Percentiles rank a stretch among this genome's conserved stretches.
These are phyloP conservation scores for Aspergillus felis DNA, from an alignment of 2,329 filamentous ascomycete species.

Conservation along the genomic window DNA sequence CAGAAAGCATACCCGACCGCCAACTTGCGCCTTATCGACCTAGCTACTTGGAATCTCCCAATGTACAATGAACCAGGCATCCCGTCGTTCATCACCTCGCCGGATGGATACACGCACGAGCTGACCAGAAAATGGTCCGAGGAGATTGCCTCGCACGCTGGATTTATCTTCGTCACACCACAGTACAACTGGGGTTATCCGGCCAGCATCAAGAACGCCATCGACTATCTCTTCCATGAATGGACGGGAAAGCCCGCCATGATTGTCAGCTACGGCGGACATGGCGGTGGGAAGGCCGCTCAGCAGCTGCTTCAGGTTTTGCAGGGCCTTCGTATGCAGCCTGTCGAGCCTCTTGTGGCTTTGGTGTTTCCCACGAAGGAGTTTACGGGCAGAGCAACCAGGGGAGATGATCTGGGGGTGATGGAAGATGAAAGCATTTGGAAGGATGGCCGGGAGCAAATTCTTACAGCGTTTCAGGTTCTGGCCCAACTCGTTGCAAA, in stretches of 20 bases:
- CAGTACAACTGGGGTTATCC: constrained; percentile 56
- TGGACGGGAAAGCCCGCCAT: constrained; percentile 54
- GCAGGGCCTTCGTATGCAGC: constrained; percentile 32
- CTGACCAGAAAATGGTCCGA: constrained; percentile 38
- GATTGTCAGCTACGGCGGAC: constrained; percentile 54
- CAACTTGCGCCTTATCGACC: constrained; percentile 4
- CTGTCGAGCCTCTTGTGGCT: constrained; percentile 24
- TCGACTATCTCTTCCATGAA: constrained; percentile 59
- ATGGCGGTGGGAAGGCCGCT: constrained; percentile 37
- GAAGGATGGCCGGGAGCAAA: constrained; percentile 5
- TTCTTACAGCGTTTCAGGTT: constrained; percentile 1
- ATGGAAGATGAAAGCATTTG: constrained; percentile 1
- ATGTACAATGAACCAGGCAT: constrained; percentile 39
- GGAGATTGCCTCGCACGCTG: constrained; percentile 31
- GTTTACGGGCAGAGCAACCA: constrained; percentile 14
- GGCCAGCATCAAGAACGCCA: constrained; percentile 56
- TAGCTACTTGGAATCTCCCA: constrained; percentile 25
- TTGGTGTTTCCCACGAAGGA: constrained; percentile 28
- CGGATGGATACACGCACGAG: constrained; percentile 31
- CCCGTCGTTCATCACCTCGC: constrained; percentile 30
- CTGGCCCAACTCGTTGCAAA: neutral
- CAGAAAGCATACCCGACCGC: neutral
- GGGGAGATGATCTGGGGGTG: constrained; percentile 23
- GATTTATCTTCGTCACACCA: constrained; percentile 42
- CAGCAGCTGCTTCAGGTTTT: constrained; percentile 34